Base-by-base conservation (phyloP, 352 stramenopile species). In the Blastocystis sp. region DNA sequence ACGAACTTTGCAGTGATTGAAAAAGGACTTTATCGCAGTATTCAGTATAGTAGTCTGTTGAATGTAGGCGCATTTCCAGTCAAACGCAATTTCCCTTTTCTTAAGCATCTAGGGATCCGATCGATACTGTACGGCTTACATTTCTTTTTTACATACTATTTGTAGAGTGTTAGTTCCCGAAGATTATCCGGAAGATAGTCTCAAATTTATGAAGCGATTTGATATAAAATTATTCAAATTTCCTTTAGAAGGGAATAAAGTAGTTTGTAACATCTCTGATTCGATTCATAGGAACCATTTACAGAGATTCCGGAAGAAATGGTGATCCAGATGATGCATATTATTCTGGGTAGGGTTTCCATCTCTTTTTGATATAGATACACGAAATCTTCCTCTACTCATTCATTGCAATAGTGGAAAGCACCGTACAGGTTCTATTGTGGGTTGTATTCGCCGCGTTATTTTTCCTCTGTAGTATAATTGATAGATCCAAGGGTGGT, bases 341-440 rank as follows among this genome's bases (percentile, higher is more conserved):
- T 84, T n/a, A 47, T 84, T 39, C 26, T 84, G 47, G 73, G 73
- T 84, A 69, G 5, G 2, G 3, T 8, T 47, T 26, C 4, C 43
- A 18, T 50, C 47, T 13, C 8, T 47, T 69, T 39, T 37, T 66
- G 11, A 18, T 20, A 18, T 26, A 84, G 73, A 84, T 66, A 84
- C 43, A 15, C 73, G 73, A 20, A 84, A 84, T 68, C 73, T 84
- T 18, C 73, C 73, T 23, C 54, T 84, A 9, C 53, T 84, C 37
- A 68, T 84, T n/a, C 73, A 84, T 41, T 84, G 73, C 26, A 84
- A 84, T 34, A 84, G 73, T 64, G 73, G 73, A 68, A 84, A 84
- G 73, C 73, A 84, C 68, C 73, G 73, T 11, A 84, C 73, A 55
- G 73, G 73, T 47, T 84, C 73, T 45, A 23, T 84, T 43, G 73